Conservation (phyloP, 1,284 basidiomycete genomes). For the Earliella scabrosa region DNA sequence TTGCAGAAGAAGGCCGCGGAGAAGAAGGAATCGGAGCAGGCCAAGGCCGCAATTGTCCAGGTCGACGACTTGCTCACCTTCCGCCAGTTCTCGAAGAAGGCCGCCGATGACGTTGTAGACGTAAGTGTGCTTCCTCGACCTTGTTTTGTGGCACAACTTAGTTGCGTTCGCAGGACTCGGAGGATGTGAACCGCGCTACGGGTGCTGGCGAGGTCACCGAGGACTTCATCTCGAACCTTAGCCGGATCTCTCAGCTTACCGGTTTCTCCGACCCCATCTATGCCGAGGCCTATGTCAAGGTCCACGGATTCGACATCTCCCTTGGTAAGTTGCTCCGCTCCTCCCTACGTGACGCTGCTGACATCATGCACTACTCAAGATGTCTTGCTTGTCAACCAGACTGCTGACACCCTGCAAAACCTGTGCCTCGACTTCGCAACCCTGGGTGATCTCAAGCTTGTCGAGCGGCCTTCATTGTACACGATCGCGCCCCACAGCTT, state of each 20-base stretch:
- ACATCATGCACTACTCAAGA: constrained; percentile 49
- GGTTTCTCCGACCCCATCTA: constrained; percentile 99
- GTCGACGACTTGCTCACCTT: constrained; percentile 94
- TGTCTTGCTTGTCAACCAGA: constrained; percentile 97
- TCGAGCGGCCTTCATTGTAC: constrained; percentile 92
- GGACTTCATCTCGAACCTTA: constrained; percentile 97
- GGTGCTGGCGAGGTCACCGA: constrained; percentile 85
- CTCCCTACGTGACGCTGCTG: not conserved
- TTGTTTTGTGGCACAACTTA: not conserved
- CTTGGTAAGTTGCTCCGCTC: constrained; percentile 56
- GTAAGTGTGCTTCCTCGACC: constrained; percentile 50
- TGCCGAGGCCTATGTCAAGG: constrained; percentile 97
- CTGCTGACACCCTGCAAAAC: constrained; percentile 93
- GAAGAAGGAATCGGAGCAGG: constrained; percentile 83
- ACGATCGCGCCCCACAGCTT: constrained; percentile 96
- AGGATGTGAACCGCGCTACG: constrained; percentile 90
- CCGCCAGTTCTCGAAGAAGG: constrained; percentile 95
- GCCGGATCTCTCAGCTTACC: constrained; percentile 94
- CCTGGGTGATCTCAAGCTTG: constrained; percentile 95
- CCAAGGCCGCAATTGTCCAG: constrained; percentile 79
- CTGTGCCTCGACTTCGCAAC: constrained; percentile 98
- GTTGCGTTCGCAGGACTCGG: constrained; percentile 71
- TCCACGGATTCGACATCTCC: constrained; percentile 97
- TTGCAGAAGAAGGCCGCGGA: constrained; percentile 80
- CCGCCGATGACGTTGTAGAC: constrained; percentile 79